Evolutionary conservation across 176 grass and related monocot species (phyloP), one percentile per base, ranked within the genome.

Genomic region (Calamus simplicifolius): DNA sequence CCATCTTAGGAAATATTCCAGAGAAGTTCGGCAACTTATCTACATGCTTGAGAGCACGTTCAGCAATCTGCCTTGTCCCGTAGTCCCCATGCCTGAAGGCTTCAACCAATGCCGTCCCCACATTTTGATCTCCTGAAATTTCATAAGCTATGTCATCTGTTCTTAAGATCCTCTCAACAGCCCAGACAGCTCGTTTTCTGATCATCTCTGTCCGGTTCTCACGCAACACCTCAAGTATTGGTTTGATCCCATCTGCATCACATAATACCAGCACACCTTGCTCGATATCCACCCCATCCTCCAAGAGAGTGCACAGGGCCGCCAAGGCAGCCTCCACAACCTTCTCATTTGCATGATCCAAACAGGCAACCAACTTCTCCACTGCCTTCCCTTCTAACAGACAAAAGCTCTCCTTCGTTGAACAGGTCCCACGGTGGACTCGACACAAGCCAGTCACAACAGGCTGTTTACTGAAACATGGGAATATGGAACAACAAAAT

Each of bases 161-260:
- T 29, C 89, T 76, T 54, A 93, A 72, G 55, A 93, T 87, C 77
- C 83, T 93, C 74, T 93, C 89, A 1, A 84, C 88, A 16, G 83
- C 83, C 83, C 88, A 93, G 27, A 82, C 73, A 5, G 72, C 88
- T 56, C 71, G 80, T 52, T 77, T 64, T 73, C 83, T 74, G 68
- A 93, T 74, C 29, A 66, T 70, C 49, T 81, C 75, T 29, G 79
- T 66, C 2, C 78, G 76, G 15, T 84, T 83, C 38, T 79, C 69
- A 50, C 67, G 76, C 80, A 93, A 69, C 52, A 87, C 71, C 50
- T 71, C 74, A 49, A 93, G 81, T 75, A 87, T 81, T n/a, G 73
- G 80, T 29, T 43, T 25, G 19, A 87, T 64, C 57, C 73, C 83
- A 50, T 74, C 79, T 35, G 48, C 49, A 50, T 63, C 71, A 16